These are phyloP conservation scores for Clavariopsis aquatica DNA, from an alignment of 495 filamentous ascomycete genomes.

Conservation along the genomic window DNA sequence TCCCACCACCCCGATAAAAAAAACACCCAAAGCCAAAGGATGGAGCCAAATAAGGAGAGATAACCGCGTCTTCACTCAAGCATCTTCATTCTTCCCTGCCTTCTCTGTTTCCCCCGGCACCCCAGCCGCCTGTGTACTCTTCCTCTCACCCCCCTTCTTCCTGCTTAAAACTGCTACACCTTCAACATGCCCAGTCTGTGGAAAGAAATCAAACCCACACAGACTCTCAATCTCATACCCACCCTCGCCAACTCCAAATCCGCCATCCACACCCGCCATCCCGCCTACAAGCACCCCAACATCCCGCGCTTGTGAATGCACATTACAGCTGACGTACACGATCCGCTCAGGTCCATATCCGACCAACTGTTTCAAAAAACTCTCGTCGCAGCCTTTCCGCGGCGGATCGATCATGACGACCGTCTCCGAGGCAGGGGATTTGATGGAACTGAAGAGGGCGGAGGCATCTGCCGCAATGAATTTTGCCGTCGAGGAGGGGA, in stretches of 20 bases:
- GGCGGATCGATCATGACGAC: slow-evolving; percentile 92
- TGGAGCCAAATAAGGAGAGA: too few relatives aligned
- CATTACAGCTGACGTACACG: slow-evolving; percentile 95
- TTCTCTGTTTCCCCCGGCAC: not conserved
- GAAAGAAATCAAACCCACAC: slow-evolving; percentile 95
- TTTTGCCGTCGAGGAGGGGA: slow-evolving; percentile 60
- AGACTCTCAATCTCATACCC: slow-evolving; percentile 89
- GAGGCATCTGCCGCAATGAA: slow-evolving; percentile 87
- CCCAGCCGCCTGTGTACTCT: not conserved
- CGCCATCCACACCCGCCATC: slow-evolving; percentile 45
- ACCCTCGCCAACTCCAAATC: slow-evolving; percentile 49
- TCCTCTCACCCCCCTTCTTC: slow-evolving; percentile 23
- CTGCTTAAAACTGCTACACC: slow-evolving; percentile 81
- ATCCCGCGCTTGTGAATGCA: slow-evolving; percentile 95
- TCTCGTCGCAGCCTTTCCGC: slow-evolving; percentile 87
- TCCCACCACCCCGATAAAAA: too few relatives aligned
- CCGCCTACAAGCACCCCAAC: slow-evolving; percentile 79
- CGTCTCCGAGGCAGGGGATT: slow-evolving; percentile 76
- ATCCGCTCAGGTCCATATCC: slow-evolving; percentile 72
- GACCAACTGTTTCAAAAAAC: slow-evolving; percentile 79
- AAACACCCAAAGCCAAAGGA: too few relatives aligned
- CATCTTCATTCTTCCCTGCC: not conserved
- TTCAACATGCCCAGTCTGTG: slow-evolving; percentile 95
- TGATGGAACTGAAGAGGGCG: slow-evolving; percentile 66
- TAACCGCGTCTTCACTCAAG: too few relatives aligned